Percentiles rank a stretch among this genome's conserved stretches.
These are phyloP conservation scores for Euphrasia arctica DNA, from an alignment of 305 asterid species.

Conservation along the genomic window DNA sequence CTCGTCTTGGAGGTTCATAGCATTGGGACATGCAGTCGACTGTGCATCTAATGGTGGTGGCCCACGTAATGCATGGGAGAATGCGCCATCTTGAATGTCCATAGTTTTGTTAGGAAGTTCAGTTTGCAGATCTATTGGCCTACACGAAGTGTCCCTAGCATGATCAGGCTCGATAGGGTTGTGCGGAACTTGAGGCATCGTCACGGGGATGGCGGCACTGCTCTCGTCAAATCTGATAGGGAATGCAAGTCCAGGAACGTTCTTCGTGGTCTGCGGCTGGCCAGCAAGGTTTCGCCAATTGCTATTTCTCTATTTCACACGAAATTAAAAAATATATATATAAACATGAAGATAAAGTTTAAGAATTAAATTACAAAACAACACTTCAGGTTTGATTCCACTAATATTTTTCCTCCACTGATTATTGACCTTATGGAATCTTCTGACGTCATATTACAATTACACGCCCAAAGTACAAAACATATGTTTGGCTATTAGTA, in stretches of 20 bases:
- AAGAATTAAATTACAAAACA: too few relatives aligned
- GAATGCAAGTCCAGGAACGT: constrained; percentile 44
- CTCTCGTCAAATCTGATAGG: constrained; percentile 63
- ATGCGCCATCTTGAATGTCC: constrained; percentile 47
- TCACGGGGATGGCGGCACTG: constrained; percentile 38
- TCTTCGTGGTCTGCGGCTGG: constrained; percentile 54
- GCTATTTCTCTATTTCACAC: constrained; percentile 66
- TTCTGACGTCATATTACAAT: too few relatives aligned
- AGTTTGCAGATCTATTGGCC: constrained; percentile 49
- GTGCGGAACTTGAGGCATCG: constrained; percentile 47
- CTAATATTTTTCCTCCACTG: too few relatives aligned
- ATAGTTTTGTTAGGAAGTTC: constrained; percentile 46
- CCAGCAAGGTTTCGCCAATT: constrained; percentile 72
- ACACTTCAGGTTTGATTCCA: too few relatives aligned
- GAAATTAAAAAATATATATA: background rate
- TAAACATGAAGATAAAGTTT: too few relatives aligned
- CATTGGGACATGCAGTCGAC: constrained; percentile 50
- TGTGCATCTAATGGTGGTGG: constrained; percentile 51
- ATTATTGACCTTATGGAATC: too few relatives aligned
- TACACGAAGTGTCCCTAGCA: constrained; percentile 41
- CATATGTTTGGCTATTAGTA: too few relatives aligned
- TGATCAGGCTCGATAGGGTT: constrained; percentile 56
- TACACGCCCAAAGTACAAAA: too few relatives aligned
- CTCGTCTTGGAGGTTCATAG: constrained; percentile 54
- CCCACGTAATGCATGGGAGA: constrained; percentile 44